Percentiles rank a stretch among this genome's conserved stretches.
phyloP scores from a whole-genome alignment of 768 basidiomycete species.

The Auriscalpium orientale region DNA sequence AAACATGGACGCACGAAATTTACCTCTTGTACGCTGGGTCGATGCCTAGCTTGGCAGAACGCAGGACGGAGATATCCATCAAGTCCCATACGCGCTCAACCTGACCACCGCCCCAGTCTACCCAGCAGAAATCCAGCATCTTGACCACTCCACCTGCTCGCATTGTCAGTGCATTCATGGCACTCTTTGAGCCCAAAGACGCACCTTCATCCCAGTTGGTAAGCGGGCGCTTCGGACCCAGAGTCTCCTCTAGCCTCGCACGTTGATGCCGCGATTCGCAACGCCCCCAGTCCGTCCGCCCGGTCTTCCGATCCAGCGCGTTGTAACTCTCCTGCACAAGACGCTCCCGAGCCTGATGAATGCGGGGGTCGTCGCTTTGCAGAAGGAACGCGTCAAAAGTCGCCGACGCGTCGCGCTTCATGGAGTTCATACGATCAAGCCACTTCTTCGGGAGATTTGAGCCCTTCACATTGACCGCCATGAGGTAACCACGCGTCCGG shows the following conservation, averaged over 20 bases:
- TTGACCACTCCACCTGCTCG: conserved; percentile 69
- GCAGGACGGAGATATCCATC: conserved; percentile 85
- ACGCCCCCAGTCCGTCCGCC: conserved; percentile 83
- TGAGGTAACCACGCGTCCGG: conserved; percentile 80
- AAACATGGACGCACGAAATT: conserved; percentile 18
- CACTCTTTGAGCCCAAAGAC: conserved; percentile 12
- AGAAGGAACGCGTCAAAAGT: conserved; percentile 90
- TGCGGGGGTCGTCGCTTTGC: conserved; percentile 83
- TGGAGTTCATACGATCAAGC: conserved; percentile 52
- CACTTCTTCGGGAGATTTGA: conserved; percentile 62
- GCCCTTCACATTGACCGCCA: conserved; percentile 63
- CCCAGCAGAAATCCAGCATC: conserved; percentile 85
- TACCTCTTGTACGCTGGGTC: conserved; percentile 89
- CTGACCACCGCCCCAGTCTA: conserved; percentile 88
- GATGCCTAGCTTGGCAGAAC: conserved; percentile 70
- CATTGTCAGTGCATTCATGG: background rate
- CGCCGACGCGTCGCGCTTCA: conserved; percentile 80
- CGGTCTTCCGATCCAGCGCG: conserved; percentile 57
- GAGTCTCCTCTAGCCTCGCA: conserved; percentile 71
- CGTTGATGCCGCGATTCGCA: conserved; percentile 91
- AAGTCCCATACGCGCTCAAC: conserved; percentile 95
- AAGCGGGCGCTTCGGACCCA: conserved; percentile 79
- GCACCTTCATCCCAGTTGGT: conserved; percentile 91
- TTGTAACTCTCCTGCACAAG: conserved; percentile 65
- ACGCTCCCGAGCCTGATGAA: conserved; percentile 81